Evolutionary conservation across 2,329 filamentous ascomycete genomes (phyloP).

Genomic region (Xylaria sp.): DNA sequence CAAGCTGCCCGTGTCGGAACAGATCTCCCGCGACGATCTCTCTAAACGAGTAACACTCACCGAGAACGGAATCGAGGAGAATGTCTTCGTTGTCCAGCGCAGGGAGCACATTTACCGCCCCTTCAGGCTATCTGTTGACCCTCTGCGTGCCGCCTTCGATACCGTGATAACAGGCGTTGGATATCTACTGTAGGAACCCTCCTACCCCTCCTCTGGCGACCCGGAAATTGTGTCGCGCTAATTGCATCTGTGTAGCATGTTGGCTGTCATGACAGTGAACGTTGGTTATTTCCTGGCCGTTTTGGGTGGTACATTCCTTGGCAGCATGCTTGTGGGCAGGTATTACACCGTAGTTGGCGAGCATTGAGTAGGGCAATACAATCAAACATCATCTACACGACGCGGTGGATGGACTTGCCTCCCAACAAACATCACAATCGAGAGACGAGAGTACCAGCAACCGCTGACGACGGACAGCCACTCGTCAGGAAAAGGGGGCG

Average conservation of each 20-base stretch:
- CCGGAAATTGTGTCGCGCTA: conserved; percentile 14
- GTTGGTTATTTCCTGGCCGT: conserved; percentile 51
- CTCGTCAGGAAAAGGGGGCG: not conserved
- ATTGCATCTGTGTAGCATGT: conserved; percentile 49
- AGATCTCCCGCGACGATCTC: conserved; percentile 67
- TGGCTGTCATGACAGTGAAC: conserved; percentile 52
- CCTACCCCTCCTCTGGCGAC: not conserved
- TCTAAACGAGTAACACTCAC: conserved; percentile 75
- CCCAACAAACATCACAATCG: not conserved
- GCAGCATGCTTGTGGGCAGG: conserved; percentile 82
- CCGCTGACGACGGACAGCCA: not conserved
- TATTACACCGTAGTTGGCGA: conserved; percentile 55
- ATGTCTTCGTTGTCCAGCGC: conserved; percentile 77
- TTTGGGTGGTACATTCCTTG: conserved; percentile 72
- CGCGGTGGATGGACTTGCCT: not conserved
- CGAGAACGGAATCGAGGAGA: conserved; percentile 83
- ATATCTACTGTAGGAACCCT: conserved; percentile 49
- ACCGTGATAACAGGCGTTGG: conserved; percentile 48
- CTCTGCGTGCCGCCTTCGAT: conserved; percentile 48
- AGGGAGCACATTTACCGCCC: conserved; percentile 70
- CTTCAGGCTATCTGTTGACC: conserved; percentile 80
- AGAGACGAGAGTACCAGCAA: not conserved
- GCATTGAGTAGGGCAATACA: conserved; percentile 38
- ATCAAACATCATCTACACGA: conserved; percentile 5
- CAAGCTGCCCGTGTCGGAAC: conserved; percentile 67